Evolutionary conservation across 2,329 filamentous ascomycete species (phyloP).

Genomic region (Neopestalotiopsis clavispora): DNA sequence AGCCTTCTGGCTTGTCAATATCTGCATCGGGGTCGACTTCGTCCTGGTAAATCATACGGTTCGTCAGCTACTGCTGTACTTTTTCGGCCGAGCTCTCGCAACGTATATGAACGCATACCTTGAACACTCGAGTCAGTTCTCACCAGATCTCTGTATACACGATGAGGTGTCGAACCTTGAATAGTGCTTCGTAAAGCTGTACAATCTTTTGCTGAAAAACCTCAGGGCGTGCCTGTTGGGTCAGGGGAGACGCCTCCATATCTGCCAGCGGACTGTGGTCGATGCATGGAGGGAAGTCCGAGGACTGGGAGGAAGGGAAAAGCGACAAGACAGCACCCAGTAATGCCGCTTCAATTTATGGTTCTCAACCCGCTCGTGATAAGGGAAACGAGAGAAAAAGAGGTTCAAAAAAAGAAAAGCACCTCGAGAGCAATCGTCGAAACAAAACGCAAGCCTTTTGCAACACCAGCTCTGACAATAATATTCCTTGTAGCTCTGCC

Average conservation of each 20-base stretch:
- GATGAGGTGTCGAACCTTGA: slow-evolving; percentile 62
- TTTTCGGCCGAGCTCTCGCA: background rate
- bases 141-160: background rate
- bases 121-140: slow-evolving; percentile 18
- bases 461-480: slow-evolving; percentile 6
- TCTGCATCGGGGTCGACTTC: slow-evolving; percentile 65
- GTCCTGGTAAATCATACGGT: slow-evolving; percentile 43
- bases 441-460: background rate
- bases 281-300: slow-evolving; percentile 22
- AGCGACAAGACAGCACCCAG: slow-evolving; percentile 4
- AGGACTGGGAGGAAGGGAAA: background rate
- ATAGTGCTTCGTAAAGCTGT: slow-evolving; percentile 83
- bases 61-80: slow-evolving; percentile 26
- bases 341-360: background rate
- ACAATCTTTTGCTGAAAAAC: slow-evolving; percentile 95
- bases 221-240: slow-evolving; percentile 87
- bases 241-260: slow-evolving; percentile 93
- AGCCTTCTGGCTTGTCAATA: slow-evolving; percentile 79
- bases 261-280: slow-evolving; percentile 20
- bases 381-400: slow-evolving; percentile 1
- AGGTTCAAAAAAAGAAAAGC: background rate
- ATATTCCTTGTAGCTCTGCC: slow-evolving; percentile 13
- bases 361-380: background rate
- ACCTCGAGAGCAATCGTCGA: background rate
- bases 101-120: slow-evolving; percentile 14